Evolutionary conservation across 139 green algal genomes (phyloP).

Genomic region (Tetradesmus obliquus): DNA sequence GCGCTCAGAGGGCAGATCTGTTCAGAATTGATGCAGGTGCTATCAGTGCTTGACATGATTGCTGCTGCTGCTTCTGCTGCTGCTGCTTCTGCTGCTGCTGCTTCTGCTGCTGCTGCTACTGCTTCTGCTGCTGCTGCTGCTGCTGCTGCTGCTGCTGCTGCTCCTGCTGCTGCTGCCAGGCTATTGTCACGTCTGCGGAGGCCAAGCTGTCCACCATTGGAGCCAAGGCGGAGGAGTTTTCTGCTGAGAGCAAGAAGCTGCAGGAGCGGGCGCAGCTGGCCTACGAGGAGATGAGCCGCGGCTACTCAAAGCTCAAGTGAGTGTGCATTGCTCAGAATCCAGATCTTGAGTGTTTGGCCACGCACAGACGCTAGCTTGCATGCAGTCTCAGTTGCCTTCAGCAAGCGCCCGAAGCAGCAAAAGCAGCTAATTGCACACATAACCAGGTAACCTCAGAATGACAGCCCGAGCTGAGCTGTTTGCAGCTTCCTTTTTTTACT

Average conservation of each 20-base stretch:
- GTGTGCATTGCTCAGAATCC: not conserved
- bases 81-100: not conserved
- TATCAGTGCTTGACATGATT: no score
- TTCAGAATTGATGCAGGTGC: no score
- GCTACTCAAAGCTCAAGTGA: constrained; percentile 50
- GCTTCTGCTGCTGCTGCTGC: not conserved
- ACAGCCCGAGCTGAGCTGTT: no score
- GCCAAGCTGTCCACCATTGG: constrained; percentile 48
- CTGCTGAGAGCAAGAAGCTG: constrained; percentile 41
- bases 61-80: not conserved
- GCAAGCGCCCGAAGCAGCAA: not conserved
- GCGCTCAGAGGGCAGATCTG: no score
- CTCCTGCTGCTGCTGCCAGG: not conserved
- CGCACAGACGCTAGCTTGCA: no score
- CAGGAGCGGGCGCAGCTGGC: constrained; percentile 44
- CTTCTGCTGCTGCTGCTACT: not conserved
- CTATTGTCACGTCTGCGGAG: constrained; percentile 33
- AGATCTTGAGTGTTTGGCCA: not conserved
- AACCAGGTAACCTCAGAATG: no score
- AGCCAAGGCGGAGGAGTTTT: constrained; percentile 43
- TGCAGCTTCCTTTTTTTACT: no score
- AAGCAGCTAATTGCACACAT: not conserved
- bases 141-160: not conserved
- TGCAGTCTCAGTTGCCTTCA: no score
- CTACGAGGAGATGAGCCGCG: constrained; percentile 44